phyloP scores from a whole-genome alignment of 306 rosid genomes.

The Myrica gale region DNA sequence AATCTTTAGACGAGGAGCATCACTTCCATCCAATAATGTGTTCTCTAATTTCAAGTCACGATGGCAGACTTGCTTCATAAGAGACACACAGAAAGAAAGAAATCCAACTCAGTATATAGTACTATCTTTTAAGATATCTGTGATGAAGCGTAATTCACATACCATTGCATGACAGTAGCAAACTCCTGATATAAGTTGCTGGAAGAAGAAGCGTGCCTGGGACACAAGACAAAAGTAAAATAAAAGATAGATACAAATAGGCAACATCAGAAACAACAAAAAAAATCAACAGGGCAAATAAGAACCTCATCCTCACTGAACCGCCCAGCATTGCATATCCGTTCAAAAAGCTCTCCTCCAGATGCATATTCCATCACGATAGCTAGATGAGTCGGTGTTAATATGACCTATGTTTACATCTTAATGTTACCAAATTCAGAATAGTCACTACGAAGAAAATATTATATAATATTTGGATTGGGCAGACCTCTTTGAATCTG shows the following conservation, averaged over 20 bases:
- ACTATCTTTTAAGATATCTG: not conserved
- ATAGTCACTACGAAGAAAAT: slow-evolving; percentile 15
- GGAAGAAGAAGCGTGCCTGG: slow-evolving; percentile 98
- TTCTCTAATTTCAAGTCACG: slow-evolving; percentile 95
- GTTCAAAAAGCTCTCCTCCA: slow-evolving; percentile 93
- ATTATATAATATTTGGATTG: slow-evolving; percentile 9
- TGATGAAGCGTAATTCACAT: slow-evolving; percentile 10
- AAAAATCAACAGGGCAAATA: slow-evolving; percentile 1
- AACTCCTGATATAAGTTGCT: slow-evolving; percentile 93
- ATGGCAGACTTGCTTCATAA: slow-evolving; percentile 87
- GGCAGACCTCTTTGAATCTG: slow-evolving; percentile 84
- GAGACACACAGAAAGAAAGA: slow-evolving; percentile 26
- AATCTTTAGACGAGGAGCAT: slow-evolving; percentile 89
- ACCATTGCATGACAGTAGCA: slow-evolving; percentile 97
- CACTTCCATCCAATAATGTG: slow-evolving; percentile 90
- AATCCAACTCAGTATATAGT: slow-evolving; percentile 21
- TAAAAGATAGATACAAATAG: slow-evolving; percentile 19
- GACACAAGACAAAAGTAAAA: slow-evolving; percentile 19
- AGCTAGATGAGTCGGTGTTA: slow-evolving; percentile 87
- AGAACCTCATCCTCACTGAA: slow-evolving; percentile 94
- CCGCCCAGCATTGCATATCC: slow-evolving; percentile 98
- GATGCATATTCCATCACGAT: slow-evolving; percentile 96
- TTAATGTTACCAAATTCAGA: slow-evolving; percentile 14
- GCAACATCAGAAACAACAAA: slow-evolving; percentile 17
- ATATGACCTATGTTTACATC: slow-evolving; percentile 59